A percentile compares a stretch with the other conserved stretches of the same genome.
Evolutionary conservation across 306 rosid genomes (phyloP).

Genomic region (Trifolium pratense): DNA sequence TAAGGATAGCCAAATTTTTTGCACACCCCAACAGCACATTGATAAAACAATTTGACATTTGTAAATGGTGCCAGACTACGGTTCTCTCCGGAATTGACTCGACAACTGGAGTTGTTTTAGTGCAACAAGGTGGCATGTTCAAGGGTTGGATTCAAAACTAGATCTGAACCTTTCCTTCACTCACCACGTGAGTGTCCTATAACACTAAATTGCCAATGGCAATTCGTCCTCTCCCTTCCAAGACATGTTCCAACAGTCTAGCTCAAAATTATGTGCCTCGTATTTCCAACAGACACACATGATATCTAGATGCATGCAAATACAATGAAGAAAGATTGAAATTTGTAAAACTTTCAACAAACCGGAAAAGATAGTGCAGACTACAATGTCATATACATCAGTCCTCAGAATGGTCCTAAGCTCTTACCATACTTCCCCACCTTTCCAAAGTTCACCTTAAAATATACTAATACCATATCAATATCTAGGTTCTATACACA

Average conservation of each 20-base stretch:
- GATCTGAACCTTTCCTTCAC: neutral
- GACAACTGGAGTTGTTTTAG: neutral
- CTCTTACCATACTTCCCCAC: too few relatives aligned
- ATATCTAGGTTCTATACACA: neutral
- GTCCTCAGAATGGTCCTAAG: too few relatives aligned
- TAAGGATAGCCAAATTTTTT: too few relatives aligned
- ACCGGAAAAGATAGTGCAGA: too few relatives aligned
- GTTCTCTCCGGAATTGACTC: neutral
- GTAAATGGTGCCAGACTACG: neutral
- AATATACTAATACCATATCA: neutral
- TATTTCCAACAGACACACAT: neutral
- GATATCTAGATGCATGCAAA: neutral
- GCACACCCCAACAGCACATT: too few relatives aligned
- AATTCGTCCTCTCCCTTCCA: neutral
- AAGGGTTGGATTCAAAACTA: neutral
- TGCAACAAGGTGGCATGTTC: neutral
- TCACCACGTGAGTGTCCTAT: neutral
- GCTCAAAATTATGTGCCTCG: neutral
- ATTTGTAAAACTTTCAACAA: too few relatives aligned
- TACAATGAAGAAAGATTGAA: neutral
- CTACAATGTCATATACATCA: too few relatives aligned
- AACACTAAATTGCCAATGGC: neutral
- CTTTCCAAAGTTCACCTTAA: neutral
- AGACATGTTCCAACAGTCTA: slow-evolving; percentile 10
- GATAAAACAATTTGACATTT: too few relatives aligned